A percentile compares a stretch with the other conserved stretches of the same genome.
phyloP scores from a whole-genome alignment of 257 asterid species.

The Salvia miltiorrhiza region DNA sequence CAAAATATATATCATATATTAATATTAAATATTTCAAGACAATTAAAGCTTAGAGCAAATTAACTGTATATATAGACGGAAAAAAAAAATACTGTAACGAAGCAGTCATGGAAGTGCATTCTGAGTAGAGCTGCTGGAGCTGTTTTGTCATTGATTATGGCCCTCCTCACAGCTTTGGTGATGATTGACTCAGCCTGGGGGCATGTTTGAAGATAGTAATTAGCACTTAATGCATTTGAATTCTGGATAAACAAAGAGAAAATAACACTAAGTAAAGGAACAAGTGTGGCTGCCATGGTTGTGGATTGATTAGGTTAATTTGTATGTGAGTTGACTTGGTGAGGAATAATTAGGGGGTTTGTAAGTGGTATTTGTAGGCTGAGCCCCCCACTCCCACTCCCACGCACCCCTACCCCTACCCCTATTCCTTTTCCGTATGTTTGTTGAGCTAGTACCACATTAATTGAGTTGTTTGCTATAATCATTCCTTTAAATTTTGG shows the following conservation, averaged over 20 bases:
- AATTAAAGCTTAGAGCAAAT: too few species aligned
- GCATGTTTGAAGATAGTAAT: constrained; percentile 67
- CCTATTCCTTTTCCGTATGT: constrained; percentile 12
- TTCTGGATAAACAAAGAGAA: constrained; percentile 7
- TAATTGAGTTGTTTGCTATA: constrained; percentile 19
- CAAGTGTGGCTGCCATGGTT: constrained; percentile 32
- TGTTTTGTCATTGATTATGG: constrained; percentile 52
- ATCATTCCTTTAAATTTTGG: background rate
- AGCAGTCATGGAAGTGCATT: constrained; percentile 86
- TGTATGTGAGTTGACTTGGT: background rate
- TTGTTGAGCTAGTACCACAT: constrained; percentile 41
- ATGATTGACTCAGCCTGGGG: constrained; percentile 49
- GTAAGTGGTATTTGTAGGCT: constrained; percentile 32
- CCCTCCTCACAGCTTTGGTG: constrained; percentile 42
- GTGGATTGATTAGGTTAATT: background rate
- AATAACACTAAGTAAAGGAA: constrained; percentile 9
- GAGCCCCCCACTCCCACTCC: background rate
- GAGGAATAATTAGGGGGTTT: background rate
- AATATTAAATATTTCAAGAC: background rate
- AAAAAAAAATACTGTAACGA: constrained; percentile 43
- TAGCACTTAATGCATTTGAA: constrained; percentile 38
- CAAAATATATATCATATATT: background rate
- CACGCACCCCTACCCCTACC: background rate
- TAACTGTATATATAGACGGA: too few species aligned
- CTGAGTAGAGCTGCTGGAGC: constrained; percentile 77